These are phyloP conservation scores for Xerophyta viscosa DNA, from an alignment of 106 monocot genomes.

Conservation along the genomic window DNA sequence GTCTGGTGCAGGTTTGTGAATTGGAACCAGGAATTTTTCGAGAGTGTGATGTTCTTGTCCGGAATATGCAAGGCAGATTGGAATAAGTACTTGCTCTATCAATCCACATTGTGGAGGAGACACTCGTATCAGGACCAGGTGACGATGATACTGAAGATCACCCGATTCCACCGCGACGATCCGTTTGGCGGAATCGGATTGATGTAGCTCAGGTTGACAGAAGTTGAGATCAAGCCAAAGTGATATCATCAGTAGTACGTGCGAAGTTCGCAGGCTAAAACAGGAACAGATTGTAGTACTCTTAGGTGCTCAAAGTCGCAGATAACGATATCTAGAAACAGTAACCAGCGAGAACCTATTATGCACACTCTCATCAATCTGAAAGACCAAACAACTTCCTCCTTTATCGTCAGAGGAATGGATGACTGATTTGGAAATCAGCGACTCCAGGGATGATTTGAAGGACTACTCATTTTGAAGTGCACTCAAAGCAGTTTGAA, in stretches of 20 bases:
- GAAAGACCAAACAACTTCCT: slow-evolving; percentile 75
- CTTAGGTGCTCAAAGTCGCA: slow-evolving; percentile 38
- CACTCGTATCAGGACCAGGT: slow-evolving; percentile 38
- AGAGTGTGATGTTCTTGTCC: slow-evolving; percentile 71
- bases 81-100: slow-evolving; percentile 90
- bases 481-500: too few relatives aligned
- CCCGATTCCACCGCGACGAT: slow-evolving; percentile 14
- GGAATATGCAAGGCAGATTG: slow-evolving; percentile 68
- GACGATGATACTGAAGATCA: slow-evolving; percentile 45
- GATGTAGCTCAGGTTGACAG: slow-evolving; percentile 22
- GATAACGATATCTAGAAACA: slow-evolving; percentile 40
- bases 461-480: slow-evolving; percentile 81
- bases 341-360: slow-evolving; percentile 87
- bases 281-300: too few relatives aligned
- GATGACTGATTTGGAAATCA: slow-evolving; percentile 47
- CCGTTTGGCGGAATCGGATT: slow-evolving; percentile 25
- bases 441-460: slow-evolving; percentile 38
- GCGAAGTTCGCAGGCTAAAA: too few relatives aligned
- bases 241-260: too few relatives aligned
- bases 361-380: slow-evolving; percentile 88
- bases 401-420: slow-evolving; percentile 81
- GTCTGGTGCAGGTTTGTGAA: slow-evolving; percentile 59
- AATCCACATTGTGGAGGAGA: slow-evolving; percentile 52
- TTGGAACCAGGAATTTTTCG: slow-evolving; percentile 72
- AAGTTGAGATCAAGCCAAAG: not conserved